Evolutionary conservation across 148 eudicot species (phyloP), one percentile per base, ranked within the genome.

Genomic region (Polygonum aviculare): DNA sequence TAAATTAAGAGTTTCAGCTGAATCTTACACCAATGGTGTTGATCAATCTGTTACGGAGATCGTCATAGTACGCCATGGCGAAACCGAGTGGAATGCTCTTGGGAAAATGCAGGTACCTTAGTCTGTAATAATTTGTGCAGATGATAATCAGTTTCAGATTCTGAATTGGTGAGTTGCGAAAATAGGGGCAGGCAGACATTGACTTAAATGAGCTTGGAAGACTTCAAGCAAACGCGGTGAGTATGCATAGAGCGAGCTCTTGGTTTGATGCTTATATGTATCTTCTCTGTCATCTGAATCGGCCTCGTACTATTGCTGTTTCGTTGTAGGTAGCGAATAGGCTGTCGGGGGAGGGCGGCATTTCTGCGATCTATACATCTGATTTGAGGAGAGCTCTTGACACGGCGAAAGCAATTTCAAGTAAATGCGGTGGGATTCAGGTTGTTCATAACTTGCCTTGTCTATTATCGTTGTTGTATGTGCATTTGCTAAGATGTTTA

Each of bases 151-250:
- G 54, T 73, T 36, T 63, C 3, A 31, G 72, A 67, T 35, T 67
- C 11, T 67, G 71, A 65, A 10, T 12, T 15, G n/a, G 12, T 67
- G 45, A 67, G 0, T 67, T 16, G 36, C 1, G 21, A 36, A 14
- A 14, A 15, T 79, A 94, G 98, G 98, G 98, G 18, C 98, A 89
- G 47, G 54, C 90, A 80, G 97, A 94, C 86, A 89, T 94, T 45
- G 93, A 85, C 15, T 77, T 94, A 41, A 94, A 88, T 79, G 96
- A 92, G 72, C 79, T 81, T 78, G 98, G 98, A 31, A 88, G 90
- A 81, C 78, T 85, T 81, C 98, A 94, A 81, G 97, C 95, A 72
- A 52, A 72, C 83, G 86, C 88, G 12, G 98, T 94, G 84, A 87
- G 93, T 81, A 26, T 26, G 31, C 31, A 26, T 26, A 54, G 47